Evolutionary conservation across 305 asterid genomes (phyloP).

Genomic region (Ruellia speciosa): DNA sequence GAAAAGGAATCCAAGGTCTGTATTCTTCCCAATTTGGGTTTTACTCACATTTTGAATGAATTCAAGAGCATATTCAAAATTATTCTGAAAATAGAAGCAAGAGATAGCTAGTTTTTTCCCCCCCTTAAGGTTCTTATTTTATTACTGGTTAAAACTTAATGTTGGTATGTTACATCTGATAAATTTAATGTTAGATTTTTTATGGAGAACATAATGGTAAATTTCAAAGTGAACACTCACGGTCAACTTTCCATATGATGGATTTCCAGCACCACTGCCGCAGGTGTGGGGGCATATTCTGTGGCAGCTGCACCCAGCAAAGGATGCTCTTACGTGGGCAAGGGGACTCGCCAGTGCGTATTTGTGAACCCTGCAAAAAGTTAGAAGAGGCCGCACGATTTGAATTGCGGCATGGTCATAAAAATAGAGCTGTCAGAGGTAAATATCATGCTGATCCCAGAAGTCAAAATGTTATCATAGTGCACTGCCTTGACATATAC

Average conservation of each 20-base stretch:
- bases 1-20: too few species aligned
- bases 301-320: constrained; percentile 75
- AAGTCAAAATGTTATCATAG: neutral
- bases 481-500: neutral
- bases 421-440: constrained; percentile 65
- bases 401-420: constrained; percentile 76
- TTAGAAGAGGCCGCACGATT: constrained; percentile 92
- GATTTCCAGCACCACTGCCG: constrained; percentile 93
- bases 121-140: neutral
- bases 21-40: too few species aligned
- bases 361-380: constrained; percentile 89
- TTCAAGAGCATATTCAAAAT: too few species aligned
- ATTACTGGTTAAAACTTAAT: neutral
- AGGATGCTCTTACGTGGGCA: constrained; percentile 93
- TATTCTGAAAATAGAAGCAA: too few species aligned
- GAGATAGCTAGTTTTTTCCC: too few species aligned
- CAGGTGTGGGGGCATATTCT: constrained; percentile 93
- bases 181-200: neutral
- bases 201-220: neutral
- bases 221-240: neutral
- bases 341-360: constrained; percentile 95
- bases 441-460: neutral
- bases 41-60: too few species aligned
- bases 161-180: neutral
- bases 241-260: constrained; percentile 25